Base-by-base conservation (phyloP, 2,329 filamentous ascomycete species). In the Phialocephala sp. region DNA sequence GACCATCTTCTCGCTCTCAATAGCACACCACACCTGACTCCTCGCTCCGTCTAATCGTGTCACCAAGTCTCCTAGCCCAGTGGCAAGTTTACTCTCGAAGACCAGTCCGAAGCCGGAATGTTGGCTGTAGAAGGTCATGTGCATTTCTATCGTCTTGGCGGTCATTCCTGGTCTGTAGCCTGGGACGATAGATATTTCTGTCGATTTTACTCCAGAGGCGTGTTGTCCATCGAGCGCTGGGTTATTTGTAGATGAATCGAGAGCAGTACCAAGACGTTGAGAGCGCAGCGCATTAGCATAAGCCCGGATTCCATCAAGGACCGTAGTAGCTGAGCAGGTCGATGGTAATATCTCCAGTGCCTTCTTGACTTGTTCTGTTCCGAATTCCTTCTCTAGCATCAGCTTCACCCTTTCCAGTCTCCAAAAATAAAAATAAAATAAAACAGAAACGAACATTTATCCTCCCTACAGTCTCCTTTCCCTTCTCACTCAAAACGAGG, bases 111-210 rank as follows among this genome's bases (percentile, higher is more conserved):
- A 76, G 20, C 65, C 66, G 50, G 15, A 20, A 11, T 47, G n/a
- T 11, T 20, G 18, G 12, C 43, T 50, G 66, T 76, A 77, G 61
- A 61, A 74, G 36, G 64, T 62, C 64, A 75, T 62, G 65, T 76
- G 74, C 72, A 77, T 75, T 56, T 75, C 69, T 9, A 77, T 62
- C 3, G 66, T 66, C 36, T 72, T 68, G 47, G 68, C 72, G n/a
- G 76, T 68, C 20, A 77, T 65, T 5, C 72, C 71, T 2, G 72
- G 74, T 2, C 65, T 68, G 68, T 77, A 77, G 56, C 76, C 76
- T 0, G 69, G 52, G n/a, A 69, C 55, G 59, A 77, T 73, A 9
- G 50, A 15, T 24, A 68, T 39, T 32, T n/a, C n/a, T n/a, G n/a
- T n/a, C n/a, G n/a, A n/a, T n/a, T n/a, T n/a, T n/a, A n/a, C n/a